These are phyloP conservation scores for Camellia japonica DNA, from an alignment of 148 eudicot species.

Conservation along the genomic window DNA sequence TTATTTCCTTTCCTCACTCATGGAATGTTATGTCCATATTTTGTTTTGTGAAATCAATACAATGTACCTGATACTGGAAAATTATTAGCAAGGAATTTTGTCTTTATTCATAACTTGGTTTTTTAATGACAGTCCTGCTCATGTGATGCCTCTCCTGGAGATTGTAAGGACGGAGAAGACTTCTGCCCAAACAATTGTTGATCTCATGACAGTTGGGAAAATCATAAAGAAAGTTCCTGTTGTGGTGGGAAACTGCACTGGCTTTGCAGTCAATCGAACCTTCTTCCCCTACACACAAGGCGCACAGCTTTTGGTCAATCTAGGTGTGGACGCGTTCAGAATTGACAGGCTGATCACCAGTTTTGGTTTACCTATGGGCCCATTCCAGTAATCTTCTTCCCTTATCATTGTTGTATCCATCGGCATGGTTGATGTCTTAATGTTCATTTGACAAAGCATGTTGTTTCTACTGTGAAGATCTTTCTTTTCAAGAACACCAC, in stretches of 20 bases:
- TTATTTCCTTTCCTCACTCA: not conserved
- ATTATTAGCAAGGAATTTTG: not conserved
- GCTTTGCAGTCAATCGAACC: slow-evolving; percentile 89
- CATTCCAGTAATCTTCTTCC: slow-evolving; percentile 77
- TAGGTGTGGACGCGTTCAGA: slow-evolving; percentile 85
- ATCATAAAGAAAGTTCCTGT: slow-evolving; percentile 84
- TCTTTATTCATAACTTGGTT: slow-evolving; percentile 13
- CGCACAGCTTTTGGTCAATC: slow-evolving; percentile 63
- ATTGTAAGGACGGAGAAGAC: slow-evolving; percentile 86
- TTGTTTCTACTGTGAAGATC: not conserved
- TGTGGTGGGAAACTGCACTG: slow-evolving; percentile 95
- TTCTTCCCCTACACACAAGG: slow-evolving; percentile 85
- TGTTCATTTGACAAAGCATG: slow-evolving; percentile 8
- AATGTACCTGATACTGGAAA: not conserved
- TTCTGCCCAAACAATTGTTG: slow-evolving; percentile 84
- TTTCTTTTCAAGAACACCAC: not conserved
- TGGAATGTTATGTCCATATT: not conserved
- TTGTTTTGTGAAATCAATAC: not conserved
- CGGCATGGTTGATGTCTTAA: not conserved
- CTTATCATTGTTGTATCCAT: not conserved
- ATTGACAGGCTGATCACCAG: slow-evolving; percentile 71
- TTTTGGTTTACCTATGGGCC: slow-evolving; percentile 93
- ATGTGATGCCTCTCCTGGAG: slow-evolving; percentile 92
- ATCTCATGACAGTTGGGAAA: slow-evolving; percentile 81
- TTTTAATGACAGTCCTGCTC: slow-evolving; percentile 80